Evolutionary conservation across 768 basidiomycete genomes (phyloP).

Genomic region (Boletales sp.): DNA sequence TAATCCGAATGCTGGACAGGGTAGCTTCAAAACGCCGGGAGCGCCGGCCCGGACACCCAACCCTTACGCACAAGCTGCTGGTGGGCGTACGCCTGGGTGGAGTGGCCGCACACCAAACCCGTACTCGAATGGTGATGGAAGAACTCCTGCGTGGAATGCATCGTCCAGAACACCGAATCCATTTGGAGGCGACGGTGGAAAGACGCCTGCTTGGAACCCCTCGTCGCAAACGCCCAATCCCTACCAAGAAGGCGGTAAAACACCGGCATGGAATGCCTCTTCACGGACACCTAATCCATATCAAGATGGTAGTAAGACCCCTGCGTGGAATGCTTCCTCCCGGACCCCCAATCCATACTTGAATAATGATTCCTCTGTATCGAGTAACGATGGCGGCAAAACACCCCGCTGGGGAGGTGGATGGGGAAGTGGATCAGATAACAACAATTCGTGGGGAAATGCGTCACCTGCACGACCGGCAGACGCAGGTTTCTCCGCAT

Average conservation of each 20-base stretch:
- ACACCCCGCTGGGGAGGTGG: conserved; percentile 49
- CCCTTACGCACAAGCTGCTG: conserved; percentile 39
- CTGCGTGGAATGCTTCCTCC: conserved; percentile 25
- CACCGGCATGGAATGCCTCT: conserved; percentile 49
- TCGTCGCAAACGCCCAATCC: conserved; percentile 57
- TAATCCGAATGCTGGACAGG: conserved; percentile 15
- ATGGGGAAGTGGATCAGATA: conserved; percentile 23
- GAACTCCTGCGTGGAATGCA: conserved; percentile 62
- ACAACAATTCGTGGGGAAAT: conserved; percentile 23
- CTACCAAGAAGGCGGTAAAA: conserved; percentile 40
- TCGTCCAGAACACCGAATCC: conserved; percentile 71
- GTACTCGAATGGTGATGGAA: conserved; percentile 53
- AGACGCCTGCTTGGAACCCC: conserved; percentile 64
- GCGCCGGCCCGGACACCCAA: conserved; percentile 45
- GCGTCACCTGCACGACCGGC: conserved; percentile 32
- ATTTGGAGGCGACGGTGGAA: conserved; percentile 50
- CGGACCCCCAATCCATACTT: conserved; percentile 54
- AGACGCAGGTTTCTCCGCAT: conserved; percentile 26
- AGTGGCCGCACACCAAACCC: conserved; percentile 64
- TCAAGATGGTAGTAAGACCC: conserved; percentile 16
- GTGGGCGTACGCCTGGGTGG: conserved; percentile 37
- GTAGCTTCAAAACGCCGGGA: conserved; percentile 32
- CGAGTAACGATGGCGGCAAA: conserved; percentile 37
- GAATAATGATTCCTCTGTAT: conserved; percentile 20
- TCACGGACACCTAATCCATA: conserved; percentile 58